These are phyloP conservation scores for Magnaporthiopsis incrustans DNA, from an alignment of 2,329 filamentous ascomycete genomes.

Conservation along the genomic window DNA sequence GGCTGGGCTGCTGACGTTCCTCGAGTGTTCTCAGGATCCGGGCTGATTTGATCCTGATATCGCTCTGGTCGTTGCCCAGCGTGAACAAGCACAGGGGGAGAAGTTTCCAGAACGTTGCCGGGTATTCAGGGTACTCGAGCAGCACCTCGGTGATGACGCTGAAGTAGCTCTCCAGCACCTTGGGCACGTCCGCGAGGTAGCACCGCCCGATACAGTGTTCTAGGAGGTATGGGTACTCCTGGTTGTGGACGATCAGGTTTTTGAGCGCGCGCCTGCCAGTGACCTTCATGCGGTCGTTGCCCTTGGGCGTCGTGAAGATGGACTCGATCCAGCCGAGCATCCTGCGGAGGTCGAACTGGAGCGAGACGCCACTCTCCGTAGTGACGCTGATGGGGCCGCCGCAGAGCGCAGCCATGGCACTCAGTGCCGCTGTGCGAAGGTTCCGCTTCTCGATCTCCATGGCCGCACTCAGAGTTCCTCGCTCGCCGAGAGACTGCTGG, in stretches of 20 bases:
- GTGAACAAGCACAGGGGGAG: constrained; percentile 85
- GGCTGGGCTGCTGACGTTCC: constrained; percentile 57
- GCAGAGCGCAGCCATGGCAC: constrained; percentile 91
- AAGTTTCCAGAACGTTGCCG: constrained; percentile 82
- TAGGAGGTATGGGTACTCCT: constrained; percentile 74
- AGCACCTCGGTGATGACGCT: constrained; percentile 84
- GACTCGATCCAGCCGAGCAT: constrained; percentile 94
- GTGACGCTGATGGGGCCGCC: constrained; percentile 77
- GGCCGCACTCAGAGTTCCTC: constrained; percentile 72
- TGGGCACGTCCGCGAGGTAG: constrained; percentile 72
- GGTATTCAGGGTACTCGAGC: constrained; percentile 73
- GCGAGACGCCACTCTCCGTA: constrained; percentile 76
- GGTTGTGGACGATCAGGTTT: constrained; percentile 85
- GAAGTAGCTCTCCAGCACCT: constrained; percentile 91
- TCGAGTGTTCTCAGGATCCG: constrained; percentile 74
- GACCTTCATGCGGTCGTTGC: constrained; percentile 83
- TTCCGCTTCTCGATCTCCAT: constrained; percentile 98
- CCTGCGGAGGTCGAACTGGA: constrained; percentile 85
- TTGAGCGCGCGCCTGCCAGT: constrained; percentile 83
- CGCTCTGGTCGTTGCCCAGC: constrained; percentile 82
- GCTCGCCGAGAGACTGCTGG: constrained; percentile 66
- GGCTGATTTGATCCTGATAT: constrained; percentile 82
- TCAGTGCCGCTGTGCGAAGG: constrained; percentile 79
- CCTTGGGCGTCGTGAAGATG: constrained; percentile 69
- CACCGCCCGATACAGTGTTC: constrained; percentile 89